phyloP scores from a whole-genome alignment of 1,284 basidiomycete species.

The Ustilago vetiveriae region DNA sequence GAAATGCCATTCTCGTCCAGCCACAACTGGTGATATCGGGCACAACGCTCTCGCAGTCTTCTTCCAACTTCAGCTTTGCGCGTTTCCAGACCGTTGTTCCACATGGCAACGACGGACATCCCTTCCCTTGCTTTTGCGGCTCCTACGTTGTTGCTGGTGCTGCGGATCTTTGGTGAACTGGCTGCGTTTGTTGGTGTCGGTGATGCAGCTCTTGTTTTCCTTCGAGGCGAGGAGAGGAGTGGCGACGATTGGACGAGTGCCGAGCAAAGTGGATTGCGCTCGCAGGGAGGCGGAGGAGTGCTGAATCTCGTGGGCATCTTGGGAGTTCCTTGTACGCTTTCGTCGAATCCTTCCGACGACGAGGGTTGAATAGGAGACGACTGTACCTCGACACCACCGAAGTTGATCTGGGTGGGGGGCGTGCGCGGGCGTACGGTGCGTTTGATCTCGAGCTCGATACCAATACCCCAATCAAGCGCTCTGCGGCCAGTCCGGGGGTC shows the following conservation, averaged over 20 bases:
- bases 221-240: conserved; percentile 11
- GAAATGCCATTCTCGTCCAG: conserved; percentile 30
- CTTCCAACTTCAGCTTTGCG: conserved; percentile 53
- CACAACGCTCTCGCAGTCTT: conserved; percentile 46
- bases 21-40: conserved; percentile 49
- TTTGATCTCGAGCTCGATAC: conserved; percentile 54
- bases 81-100: conserved; percentile 62
- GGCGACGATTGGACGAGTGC: conserved; percentile 11
- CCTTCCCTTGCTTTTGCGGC: conserved; percentile 34
- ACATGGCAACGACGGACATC: conserved; percentile 61
- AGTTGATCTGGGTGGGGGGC: conserved; percentile 40
- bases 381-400: conserved; percentile 32
- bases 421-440: conserved; percentile 20
- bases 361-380: conserved; percentile 8
- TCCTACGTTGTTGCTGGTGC: conserved; percentile 1
- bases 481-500: conserved; percentile 44
- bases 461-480: conserved; percentile 54
- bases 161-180: conserved; percentile 17
- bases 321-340: conserved; percentile 23
- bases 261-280: neutral
- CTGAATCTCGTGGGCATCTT: conserved; percentile 23
- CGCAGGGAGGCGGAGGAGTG: conserved; percentile 20
- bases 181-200: neutral
- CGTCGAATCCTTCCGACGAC: conserved; percentile 20
- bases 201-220: conserved; percentile 2